Evolutionary conservation across 1,284 basidiomycete species (phyloP), one percentile per base, ranked within the genome.

Genomic region (Fomitiporia mediterranea): DNA sequence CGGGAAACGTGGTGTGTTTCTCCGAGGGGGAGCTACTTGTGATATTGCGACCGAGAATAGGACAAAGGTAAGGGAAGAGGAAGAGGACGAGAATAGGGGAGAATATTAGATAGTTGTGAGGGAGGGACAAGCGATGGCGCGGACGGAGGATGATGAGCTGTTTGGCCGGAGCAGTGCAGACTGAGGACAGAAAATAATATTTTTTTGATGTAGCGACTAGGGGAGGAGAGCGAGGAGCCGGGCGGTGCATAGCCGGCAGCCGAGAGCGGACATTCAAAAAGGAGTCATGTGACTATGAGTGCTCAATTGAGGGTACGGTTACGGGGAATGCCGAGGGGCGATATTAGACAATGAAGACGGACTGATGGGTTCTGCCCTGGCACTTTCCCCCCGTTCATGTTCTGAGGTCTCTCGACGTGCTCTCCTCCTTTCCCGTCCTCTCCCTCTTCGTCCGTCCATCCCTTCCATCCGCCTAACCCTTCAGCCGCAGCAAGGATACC

Each of bases 401-500:
- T 57, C 55, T 57, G 55, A 57, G 50, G n/a, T n/a, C 49, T 37
- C 51, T 46, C 44, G 44, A 46, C 44, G 44, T 46, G 44, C 44
- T 28, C 51, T 17, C 50, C 57, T 39, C 56, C 49, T 59, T 62
- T 54, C 62, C 57, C 60, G 57, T 60, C 62, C 65, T 58, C 60
- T 53, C 63, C 66, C 68, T 50, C 56, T 61, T 63, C 63, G 63
- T 61, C 70, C 67, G 64, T 61, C 70, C 84, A 80, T 75, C 50
- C 59, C 49, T 58, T 42, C 40, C 37, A 57, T 55, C 53, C 62
- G 46, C 35, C 58, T 51, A 49, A 17, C 62, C 56, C 62, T n/a
- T 57, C 54, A 64, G 81, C 81, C 82, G 80, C 71, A 67, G 67
- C 80, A 88, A 89, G 87, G 84, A 89, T 80, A 81, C 74, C 87